Evolutionary conservation across 2,329 filamentous ascomycete species (phyloP).

Genomic region (Fusarium dimerum): DNA sequence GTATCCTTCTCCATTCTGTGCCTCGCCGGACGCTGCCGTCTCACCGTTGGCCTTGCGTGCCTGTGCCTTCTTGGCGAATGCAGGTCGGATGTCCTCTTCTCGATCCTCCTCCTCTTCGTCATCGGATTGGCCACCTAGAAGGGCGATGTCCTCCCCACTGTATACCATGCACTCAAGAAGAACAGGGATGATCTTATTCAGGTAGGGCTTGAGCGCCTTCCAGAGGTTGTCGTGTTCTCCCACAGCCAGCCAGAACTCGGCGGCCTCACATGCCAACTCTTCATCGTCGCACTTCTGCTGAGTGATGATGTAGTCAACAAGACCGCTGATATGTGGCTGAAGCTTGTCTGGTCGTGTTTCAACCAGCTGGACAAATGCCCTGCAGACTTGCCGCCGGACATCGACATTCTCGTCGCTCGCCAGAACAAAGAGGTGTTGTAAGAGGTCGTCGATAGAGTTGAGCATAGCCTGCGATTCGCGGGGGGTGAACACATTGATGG

Average conservation of each 20-base stretch:
- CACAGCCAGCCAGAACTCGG: slow-evolving; percentile 95
- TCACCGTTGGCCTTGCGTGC: slow-evolving; percentile 59
- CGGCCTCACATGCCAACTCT: slow-evolving; percentile 88
- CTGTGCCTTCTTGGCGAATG: slow-evolving; percentile 74
- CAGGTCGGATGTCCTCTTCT: slow-evolving; percentile 86
- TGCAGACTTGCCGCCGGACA: slow-evolving; percentile 89
- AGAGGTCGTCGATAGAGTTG: slow-evolving; percentile 75
- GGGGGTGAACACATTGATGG: slow-evolving; percentile 90
- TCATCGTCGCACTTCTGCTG: slow-evolving; percentile 89
- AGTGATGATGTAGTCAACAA: slow-evolving; percentile 89
- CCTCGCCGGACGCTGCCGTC: slow-evolving; percentile 50
- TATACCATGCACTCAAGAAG: slow-evolving; percentile 96
- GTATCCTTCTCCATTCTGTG: slow-evolving; percentile 56
- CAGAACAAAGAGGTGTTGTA: slow-evolving; percentile 81
- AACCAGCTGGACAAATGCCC: slow-evolving; percentile 88
- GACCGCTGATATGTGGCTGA: slow-evolving; percentile 78
- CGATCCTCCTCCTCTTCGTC: slow-evolving; percentile 92
- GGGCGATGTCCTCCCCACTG: slow-evolving; percentile 85
- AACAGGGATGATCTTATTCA: slow-evolving; percentile 85
- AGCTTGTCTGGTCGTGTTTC: slow-evolving; percentile 91
- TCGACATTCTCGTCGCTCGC: slow-evolving; percentile 76
- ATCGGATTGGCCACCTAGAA: slow-evolving; percentile 80
- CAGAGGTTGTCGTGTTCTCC: slow-evolving; percentile 85
- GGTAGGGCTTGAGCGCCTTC: slow-evolving; percentile 72
- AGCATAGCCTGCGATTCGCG: slow-evolving; percentile 81